Conservation (phyloP, 768 basidiomycete genomes). For the Macrolepiota albuminosa region DNA sequence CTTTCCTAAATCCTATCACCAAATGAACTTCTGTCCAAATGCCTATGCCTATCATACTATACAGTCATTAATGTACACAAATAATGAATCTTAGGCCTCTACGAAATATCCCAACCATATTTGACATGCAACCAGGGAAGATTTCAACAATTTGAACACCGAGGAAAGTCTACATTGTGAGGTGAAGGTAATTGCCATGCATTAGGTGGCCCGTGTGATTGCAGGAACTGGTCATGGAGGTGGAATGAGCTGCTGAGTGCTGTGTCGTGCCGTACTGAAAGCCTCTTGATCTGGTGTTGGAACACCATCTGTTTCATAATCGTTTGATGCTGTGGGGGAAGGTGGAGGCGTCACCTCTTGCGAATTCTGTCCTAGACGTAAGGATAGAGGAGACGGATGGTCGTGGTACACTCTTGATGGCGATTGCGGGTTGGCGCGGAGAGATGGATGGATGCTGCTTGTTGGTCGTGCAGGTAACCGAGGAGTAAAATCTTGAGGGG, state of each 20-base stretch:
- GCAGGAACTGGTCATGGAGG: constrained; percentile 3
- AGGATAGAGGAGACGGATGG: constrained; percentile 18
- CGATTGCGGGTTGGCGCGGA: constrained; percentile 47
- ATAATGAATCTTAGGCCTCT: background rate
- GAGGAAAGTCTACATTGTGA: background rate
- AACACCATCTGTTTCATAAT: constrained; percentile 20
- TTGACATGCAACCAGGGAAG: background rate
- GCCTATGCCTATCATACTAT: background rate
- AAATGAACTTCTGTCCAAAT: background rate
- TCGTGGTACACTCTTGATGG: constrained; percentile 38
- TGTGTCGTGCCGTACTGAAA: background rate
- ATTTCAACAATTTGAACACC: background rate
- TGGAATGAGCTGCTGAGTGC: background rate
- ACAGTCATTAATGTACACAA: constrained; percentile 3
- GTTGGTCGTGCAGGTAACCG: constrained; percentile 63
- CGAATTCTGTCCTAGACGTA: constrained; percentile 15
- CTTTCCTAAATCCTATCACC: background rate
- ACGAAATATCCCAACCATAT: background rate
- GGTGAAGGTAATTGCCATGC: background rate
- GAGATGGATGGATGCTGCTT: constrained; percentile 76
- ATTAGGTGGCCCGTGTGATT: background rate
- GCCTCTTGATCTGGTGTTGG: constrained; percentile 8
- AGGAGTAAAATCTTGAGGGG: constrained; percentile 68
- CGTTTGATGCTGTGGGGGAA: constrained; percentile 23
- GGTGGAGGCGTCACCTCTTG: constrained; percentile 26